phyloP scores from a whole-genome alignment of 2,329 filamentous ascomycete species.

The Monosporascus sp. region DNA sequence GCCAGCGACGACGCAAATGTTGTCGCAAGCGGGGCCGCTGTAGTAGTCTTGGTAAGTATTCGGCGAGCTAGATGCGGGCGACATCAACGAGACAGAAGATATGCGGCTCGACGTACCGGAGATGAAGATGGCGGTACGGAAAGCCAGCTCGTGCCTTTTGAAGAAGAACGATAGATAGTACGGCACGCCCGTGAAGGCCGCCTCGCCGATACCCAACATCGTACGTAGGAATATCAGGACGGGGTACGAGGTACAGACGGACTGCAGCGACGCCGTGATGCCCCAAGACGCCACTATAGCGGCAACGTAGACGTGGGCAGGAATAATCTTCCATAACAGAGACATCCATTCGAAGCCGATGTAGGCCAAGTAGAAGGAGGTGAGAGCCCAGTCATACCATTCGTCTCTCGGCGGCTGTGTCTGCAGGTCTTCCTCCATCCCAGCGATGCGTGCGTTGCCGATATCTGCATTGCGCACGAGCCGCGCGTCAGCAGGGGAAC shows the following conservation, averaged over 20 bases:
- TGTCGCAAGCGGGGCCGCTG: conserved; percentile 74
- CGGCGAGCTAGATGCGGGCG: not conserved
- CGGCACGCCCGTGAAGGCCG: conserved; percentile 59
- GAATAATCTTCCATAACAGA: conserved; percentile 54
- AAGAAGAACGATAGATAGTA: conserved; percentile 63
- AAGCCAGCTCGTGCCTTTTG: conserved; percentile 67
- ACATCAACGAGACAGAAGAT: no score
- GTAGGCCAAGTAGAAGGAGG: conserved; percentile 59
- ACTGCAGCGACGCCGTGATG: conserved; percentile 68
- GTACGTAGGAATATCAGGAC: conserved; percentile 50
- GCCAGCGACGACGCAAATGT: conserved; percentile 77
- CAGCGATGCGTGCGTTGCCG: conserved; percentile 58
- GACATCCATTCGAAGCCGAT: conserved; percentile 62
- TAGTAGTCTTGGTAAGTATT: conserved; percentile 33
- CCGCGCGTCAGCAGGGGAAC: conserved; percentile 2
- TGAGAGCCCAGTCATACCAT: conserved; percentile 57
- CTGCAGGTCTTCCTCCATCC: conserved; percentile 58
- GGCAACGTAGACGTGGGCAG: conserved; percentile 51
- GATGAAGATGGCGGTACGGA: conserved; percentile 81
- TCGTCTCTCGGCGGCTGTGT: conserved; percentile 37
- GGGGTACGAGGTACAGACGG: conserved; percentile 57
- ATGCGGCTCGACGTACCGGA: conserved; percentile 46
- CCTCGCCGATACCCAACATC: conserved; percentile 58
- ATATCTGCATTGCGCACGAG: conserved; percentile 40
- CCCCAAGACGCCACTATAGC: conserved; percentile 74